Base-by-base conservation (phyloP, 352 stramenopile species). In the Phytophthora cryptogea region DNA sequence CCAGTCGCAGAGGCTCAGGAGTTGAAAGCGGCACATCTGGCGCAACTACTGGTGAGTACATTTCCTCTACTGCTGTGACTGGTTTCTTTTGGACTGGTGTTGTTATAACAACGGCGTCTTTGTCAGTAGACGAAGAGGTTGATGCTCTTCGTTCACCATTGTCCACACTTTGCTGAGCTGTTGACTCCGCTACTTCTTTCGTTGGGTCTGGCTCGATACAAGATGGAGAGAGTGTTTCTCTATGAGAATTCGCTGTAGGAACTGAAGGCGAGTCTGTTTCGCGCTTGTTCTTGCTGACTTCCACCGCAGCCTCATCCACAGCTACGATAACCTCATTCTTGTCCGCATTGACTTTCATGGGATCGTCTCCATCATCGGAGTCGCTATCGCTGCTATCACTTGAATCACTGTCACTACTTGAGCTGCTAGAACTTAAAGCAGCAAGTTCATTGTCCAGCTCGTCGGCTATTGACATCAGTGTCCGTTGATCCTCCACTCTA, bases 381-480 rank as follows among this genome's bases (percentile, higher is more conserved):
- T 70, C 66, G n/a, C 37, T 73, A n/a, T 68, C 51, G 43, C 66
- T 74, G 54, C 64, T 70, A 16, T 70, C 59, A 37, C 66, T 76
- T 7, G 54, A 73, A 48, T 69, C 54, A 26, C 65, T 70, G 5
- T 68, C 63, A 59, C 67, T 75, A 37, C 61, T 78, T 10, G 37
- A 39, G 31, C 64, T 69, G 36, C 63, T 76, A 11, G 40, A 67
- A 14, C 70, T 77, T 10, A 69, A 59, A 11, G 58, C 66, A 40
- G 66, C 70, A 26, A 82, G 64, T 28, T 79, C 73, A 17, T 63
- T 63, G 32, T 82, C 73, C 5, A 82, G 54, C 30, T 69, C 70
- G 16, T 73, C 70, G 14, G 74, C 73, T 46, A 82, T 77, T 9
- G 63, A 72, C 46, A 62, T 50, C 4, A 40, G 32, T 1, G 54